A percentile compares a stretch with the other conserved stretches of the same genome.
Evolutionary conservation across 257 asterid species (phyloP).

Genomic region (Galeopsis tetrahit): DNA sequence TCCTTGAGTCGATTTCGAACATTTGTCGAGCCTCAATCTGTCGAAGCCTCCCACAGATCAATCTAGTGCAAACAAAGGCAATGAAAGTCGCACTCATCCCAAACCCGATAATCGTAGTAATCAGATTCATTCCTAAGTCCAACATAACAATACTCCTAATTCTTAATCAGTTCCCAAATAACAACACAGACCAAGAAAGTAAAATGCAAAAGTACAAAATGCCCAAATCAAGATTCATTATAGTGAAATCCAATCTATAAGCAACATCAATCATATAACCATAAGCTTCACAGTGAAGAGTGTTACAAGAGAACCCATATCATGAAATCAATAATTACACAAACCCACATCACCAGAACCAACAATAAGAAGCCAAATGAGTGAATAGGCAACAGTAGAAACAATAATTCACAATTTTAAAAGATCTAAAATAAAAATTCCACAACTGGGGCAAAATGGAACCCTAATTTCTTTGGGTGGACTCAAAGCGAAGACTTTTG

Average conservation of each 20-base stretch:
- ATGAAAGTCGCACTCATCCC: slow-evolving; percentile 97
- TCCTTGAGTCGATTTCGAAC: slow-evolving; percentile 73
- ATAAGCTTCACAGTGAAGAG: slow-evolving; percentile 10
- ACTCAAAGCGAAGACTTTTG: slow-evolving; percentile 44
- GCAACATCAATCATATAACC: slow-evolving; percentile 30
- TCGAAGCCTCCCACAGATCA: slow-evolving; percentile 80
- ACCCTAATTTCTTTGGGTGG: slow-evolving; percentile 54
- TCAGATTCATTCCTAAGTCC: slow-evolving; percentile 80
- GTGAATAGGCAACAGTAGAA: slow-evolving; percentile 20
- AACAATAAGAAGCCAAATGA: slow-evolving; percentile 37
- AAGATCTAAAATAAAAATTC: slow-evolving; percentile 5
- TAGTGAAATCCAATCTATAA: slow-evolving; percentile 27
- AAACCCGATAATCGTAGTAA: slow-evolving; percentile 86
- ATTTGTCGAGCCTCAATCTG: slow-evolving; percentile 65
- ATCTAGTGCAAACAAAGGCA: slow-evolving; percentile 84
- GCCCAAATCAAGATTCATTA: slow-evolving; percentile 47
- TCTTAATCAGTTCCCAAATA: slow-evolving; percentile 23
- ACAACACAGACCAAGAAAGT: background rate
- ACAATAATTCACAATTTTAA: slow-evolving; percentile 29
- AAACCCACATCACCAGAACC: slow-evolving; percentile 35
- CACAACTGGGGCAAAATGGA: slow-evolving; percentile 29
- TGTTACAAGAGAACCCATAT: slow-evolving; percentile 19
- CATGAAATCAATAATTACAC: slow-evolving; percentile 31
- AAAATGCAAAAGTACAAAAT: slow-evolving; percentile 11
- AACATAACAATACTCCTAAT: slow-evolving; percentile 48